Evolutionary conservation across 345 rosid species (phyloP), one percentile per base, ranked within the genome.

Genomic region (Durio zibethinus): DNA sequence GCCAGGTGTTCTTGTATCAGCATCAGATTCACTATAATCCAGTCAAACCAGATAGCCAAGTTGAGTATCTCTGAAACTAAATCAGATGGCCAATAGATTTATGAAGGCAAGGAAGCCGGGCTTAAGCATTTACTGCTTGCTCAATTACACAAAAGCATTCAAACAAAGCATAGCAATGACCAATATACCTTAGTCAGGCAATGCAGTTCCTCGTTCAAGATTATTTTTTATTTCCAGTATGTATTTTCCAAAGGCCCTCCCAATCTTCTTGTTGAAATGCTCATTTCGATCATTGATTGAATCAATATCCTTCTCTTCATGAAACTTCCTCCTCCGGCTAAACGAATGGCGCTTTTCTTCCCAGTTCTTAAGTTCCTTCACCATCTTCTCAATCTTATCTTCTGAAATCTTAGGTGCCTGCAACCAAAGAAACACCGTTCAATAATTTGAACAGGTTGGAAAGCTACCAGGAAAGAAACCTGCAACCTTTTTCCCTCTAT

Each of bases 181-280:
- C 61, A 75, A 80, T 56, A 76, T 62, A 85, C 78, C 82, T 89
- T 85, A 94, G 89, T 94, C 98, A 0, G 98, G 98, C 83, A 93
- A 83, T n/a, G 98, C 98, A 81, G 98, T 94, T 87, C 98, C 98
- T 73, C 97, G 84, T 82, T 94, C 98, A 31, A 94, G 93, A 77
- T 94, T 94, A 90, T 93, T 94, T 80, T 94, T 94, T 54, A 93
- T 94, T 89, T 94, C 98, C 74, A 94, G 77, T 0, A 98, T 94
- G 90, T 94, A 94, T 79, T 88, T 91, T 2, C 98, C 98, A 85
- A 94, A 94, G 18, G 98, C 98, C 57, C 98, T 86, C 76, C 93
- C 98, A 23, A 94, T 94, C 86, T 94, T 94, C 87, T 94, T 94
- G 90, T 94, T 94, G 92, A 94, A 94, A 82, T 93, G 98, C 87